Conservation (phyloP, 2,329 filamentous ascomycete genomes). For the Aureobasidium sp. region DNA sequence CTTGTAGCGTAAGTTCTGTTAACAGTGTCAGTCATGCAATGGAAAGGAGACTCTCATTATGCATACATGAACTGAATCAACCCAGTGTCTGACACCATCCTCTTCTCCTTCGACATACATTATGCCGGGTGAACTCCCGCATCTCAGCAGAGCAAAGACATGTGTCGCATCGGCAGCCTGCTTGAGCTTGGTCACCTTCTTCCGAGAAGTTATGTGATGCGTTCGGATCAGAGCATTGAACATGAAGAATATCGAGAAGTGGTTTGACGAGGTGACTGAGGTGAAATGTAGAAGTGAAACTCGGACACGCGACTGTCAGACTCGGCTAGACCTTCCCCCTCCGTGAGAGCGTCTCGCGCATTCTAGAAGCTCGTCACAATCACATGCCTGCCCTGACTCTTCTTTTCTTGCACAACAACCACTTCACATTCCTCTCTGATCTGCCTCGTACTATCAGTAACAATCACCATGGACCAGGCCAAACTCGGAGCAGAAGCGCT, state of each 20-base stretch:
- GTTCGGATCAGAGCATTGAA: constrained; percentile 63
- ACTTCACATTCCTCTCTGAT: not conserved
- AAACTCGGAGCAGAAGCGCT: constrained; percentile 39
- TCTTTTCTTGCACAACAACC: not conserved
- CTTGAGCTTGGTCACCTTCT: constrained; percentile 57
- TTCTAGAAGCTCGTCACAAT: constrained; percentile 10
- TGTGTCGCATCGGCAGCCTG: constrained; percentile 55
- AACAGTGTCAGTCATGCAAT: not conserved
- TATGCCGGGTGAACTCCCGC: constrained; percentile 62
- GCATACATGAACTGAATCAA: constrained; percentile 50
- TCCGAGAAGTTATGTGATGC: constrained; percentile 73
- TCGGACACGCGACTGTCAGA: not conserved
- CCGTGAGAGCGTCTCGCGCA: not conserved
- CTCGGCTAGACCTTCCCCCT: not conserved
- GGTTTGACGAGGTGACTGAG: not conserved
- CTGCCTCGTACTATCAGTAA: not conserved
- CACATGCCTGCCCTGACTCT: constrained; percentile 1
- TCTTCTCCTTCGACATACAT: constrained; percentile 68
- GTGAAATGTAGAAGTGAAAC: not conserved
- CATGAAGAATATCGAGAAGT: constrained; percentile 8
- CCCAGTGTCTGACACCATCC: constrained; percentile 52
- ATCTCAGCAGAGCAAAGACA: constrained; percentile 57
- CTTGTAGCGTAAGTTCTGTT: constrained; percentile 55
- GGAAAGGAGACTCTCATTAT: not conserved
- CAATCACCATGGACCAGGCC: constrained; percentile 16